phyloP scores from a whole-genome alignment of 164 flowering plant genomes.

The Sedum album region DNA sequence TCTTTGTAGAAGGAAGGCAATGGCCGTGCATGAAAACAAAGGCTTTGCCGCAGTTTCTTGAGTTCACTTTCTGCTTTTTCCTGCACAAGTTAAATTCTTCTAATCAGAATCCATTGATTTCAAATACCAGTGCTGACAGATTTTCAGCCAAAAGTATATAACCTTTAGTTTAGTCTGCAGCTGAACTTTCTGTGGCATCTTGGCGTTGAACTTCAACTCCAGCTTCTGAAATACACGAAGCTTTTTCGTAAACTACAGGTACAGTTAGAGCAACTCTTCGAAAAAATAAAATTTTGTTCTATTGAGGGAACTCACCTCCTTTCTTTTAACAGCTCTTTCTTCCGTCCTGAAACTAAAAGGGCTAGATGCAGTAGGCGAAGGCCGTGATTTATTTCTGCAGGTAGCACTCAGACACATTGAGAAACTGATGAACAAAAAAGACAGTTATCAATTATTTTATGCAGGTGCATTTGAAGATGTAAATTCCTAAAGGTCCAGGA shows the following conservation, averaged over 20 bases:
- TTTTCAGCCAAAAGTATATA: background rate
- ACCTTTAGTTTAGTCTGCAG: constrained; percentile 24
- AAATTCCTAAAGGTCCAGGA: background rate
- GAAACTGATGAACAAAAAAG: constrained; percentile 20
- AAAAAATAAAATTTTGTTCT: background rate
- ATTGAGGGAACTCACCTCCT: constrained; percentile 24
- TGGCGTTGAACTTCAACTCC: constrained; percentile 34
- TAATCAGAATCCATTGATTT: background rate
- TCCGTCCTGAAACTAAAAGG: constrained; percentile 44
- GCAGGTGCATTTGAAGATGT: background rate
- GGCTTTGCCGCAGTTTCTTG: constrained; percentile 35
- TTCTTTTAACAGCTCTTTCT: constrained; percentile 57
- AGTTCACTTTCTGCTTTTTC: constrained; percentile 42
- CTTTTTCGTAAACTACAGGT: background rate
- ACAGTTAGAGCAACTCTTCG: background rate
- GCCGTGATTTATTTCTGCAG: constrained; percentile 31
- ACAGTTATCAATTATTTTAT: background rate
- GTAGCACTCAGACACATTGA: constrained; percentile 31
- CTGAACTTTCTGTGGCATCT: constrained; percentile 20
- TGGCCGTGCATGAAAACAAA: constrained; percentile 61
- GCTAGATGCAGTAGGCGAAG: constrained; percentile 26
- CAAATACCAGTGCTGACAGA: background rate
- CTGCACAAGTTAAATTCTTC: constrained; percentile 20
- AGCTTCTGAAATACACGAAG: constrained; percentile 31
- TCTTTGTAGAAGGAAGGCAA: constrained; percentile 47